Percentiles rank a stretch among this genome's conserved stretches.
These are phyloP conservation scores for Fraxinus sp. DNA, from an alignment of 305 asterid genomes.

Conservation along the genomic window DNA sequence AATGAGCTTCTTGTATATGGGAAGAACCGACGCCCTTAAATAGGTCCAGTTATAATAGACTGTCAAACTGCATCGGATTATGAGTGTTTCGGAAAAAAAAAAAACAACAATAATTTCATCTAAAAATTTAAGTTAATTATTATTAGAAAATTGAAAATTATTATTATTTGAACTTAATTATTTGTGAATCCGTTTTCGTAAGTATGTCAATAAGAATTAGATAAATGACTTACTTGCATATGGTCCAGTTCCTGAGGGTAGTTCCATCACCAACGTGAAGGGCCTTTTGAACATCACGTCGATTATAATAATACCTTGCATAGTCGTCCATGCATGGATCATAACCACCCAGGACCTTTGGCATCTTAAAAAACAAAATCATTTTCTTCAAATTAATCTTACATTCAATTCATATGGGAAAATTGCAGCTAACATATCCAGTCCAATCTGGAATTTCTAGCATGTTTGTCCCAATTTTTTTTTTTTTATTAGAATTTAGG, in stretches of 20 bases:
- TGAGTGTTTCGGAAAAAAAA: not conserved
- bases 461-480: not conserved
- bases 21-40: slow-evolving; percentile 65
- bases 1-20: slow-evolving; percentile 82
- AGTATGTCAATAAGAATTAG: not conserved
- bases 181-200: not conserved
- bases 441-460: not conserved
- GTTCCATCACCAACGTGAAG: slow-evolving; percentile 53
- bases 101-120: not conserved
- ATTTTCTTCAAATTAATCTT: not conserved
- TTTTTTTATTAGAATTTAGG: not conserved
- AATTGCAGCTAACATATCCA: not conserved
- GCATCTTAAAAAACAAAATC: slow-evolving; percentile 40
- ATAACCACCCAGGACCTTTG: slow-evolving; percentile 73
- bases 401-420: not conserved
- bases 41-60: slow-evolving; percentile 56
- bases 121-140: not conserved
- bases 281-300: slow-evolving; percentile 74
- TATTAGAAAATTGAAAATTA: not conserved
- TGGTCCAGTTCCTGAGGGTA: slow-evolving; percentile 53
- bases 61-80: slow-evolving; percentile 56
- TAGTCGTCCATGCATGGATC: slow-evolving; percentile 92
- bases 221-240: slow-evolving; percentile 63
- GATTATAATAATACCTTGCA: slow-evolving; percentile 42
- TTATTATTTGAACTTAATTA: not conserved